These are phyloP conservation scores for Leccinum subfulvum DNA, from an alignment of 1,284 basidiomycete species.

Conservation along the genomic window DNA sequence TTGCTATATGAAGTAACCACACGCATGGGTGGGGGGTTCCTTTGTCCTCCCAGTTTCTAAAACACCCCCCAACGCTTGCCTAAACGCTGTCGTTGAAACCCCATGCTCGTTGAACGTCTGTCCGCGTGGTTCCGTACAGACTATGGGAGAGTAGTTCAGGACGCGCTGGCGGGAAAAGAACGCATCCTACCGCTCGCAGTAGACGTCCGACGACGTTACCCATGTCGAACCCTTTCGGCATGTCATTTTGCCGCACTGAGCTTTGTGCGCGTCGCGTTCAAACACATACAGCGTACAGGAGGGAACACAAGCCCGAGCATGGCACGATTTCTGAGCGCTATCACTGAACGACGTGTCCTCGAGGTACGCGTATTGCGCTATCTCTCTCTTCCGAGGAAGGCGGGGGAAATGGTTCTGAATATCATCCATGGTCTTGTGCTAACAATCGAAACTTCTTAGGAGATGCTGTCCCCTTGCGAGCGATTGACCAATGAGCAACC, in stretches of 20 bases:
- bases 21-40: constrained; percentile 5
- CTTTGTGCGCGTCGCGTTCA: constrained; percentile 37
- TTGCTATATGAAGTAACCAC: constrained; percentile 18
- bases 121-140: constrained; percentile 13
- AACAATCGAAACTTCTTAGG: constrained; percentile 14
- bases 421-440: constrained; percentile 1
- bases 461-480: constrained; percentile 20
- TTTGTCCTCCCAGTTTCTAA: background rate
- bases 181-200: constrained; percentile 20
- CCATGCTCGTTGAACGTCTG: constrained; percentile 20
- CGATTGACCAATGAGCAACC: constrained; percentile 8
- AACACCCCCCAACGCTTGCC: background rate
- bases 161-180: constrained; percentile 28
- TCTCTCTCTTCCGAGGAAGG: background rate
- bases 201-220: constrained; percentile 1
- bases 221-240: constrained; percentile 14
- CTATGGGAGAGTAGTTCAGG: constrained; percentile 12
- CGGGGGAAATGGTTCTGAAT: background rate
- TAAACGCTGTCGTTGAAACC: background rate
- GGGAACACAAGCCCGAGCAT: constrained; percentile 20
- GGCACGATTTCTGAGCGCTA: constrained; percentile 30
- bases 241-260: constrained; percentile 27
- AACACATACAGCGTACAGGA: constrained; percentile 33
- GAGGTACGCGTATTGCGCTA: constrained; percentile 21
- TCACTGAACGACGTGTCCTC: constrained; percentile 17